phyloP scores from a whole-genome alignment of 2,329 filamentous ascomycete species.

The Aspergillus chevalieri region DNA sequence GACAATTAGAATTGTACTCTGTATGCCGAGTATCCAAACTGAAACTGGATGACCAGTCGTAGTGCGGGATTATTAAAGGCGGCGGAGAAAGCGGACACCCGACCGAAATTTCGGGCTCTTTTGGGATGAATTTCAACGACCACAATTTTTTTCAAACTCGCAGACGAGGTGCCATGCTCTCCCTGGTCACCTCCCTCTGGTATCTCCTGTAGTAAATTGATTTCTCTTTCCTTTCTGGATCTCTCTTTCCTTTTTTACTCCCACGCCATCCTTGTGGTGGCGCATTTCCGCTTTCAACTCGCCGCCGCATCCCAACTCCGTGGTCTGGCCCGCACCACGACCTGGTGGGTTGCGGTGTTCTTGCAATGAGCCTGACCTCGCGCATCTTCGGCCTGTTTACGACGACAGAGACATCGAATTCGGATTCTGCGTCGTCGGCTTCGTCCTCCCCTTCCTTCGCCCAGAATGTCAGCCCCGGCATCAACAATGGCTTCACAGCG shows the following conservation, averaged over 20 bases:
- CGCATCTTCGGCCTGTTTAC: conserved; percentile 49
- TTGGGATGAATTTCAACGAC: not conserved
- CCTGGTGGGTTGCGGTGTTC: conserved; percentile 26
- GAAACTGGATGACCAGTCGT: not conserved
- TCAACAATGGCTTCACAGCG: too few relatives aligned
- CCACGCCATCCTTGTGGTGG: conserved; percentile 6
- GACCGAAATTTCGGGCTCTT: conserved; percentile 26
- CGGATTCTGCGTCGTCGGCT: conserved; percentile 21
- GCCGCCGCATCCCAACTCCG: conserved; percentile 20
- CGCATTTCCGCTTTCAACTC: conserved; percentile 9
- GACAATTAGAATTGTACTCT: too few relatives aligned
- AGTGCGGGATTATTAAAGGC: conserved; percentile 5
- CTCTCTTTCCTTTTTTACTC: conserved; percentile 2
- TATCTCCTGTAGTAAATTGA: not conserved
- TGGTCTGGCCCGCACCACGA: conserved; percentile 25
- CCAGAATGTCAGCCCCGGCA: not conserved
- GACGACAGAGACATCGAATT: conserved; percentile 29
- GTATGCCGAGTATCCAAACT: too few relatives aligned
- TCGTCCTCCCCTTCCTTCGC: conserved; percentile 4
- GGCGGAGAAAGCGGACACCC: conserved; percentile 25
- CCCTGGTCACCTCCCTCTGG: conserved; percentile 1
- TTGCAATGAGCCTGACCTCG: conserved; percentile 55
- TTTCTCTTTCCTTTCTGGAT: not conserved
- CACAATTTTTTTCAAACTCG: not conserved
- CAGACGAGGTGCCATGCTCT: conserved; percentile 12